Evolutionary conservation across 805 yeast genomes (phyloP).

Genomic region (Candida glaebosa): DNA sequence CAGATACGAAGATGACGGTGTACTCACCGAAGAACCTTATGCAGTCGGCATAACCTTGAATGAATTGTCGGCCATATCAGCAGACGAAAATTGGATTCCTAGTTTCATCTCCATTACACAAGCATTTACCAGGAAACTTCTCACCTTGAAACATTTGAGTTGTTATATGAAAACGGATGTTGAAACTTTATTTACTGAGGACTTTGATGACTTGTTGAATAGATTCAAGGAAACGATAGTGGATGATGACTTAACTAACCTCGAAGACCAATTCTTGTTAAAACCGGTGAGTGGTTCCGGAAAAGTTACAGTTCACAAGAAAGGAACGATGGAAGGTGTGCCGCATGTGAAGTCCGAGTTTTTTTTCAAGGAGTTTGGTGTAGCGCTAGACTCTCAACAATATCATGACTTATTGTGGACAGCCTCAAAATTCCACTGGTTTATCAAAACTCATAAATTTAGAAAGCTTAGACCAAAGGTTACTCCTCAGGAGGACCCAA

Average conservation of each 20-base stretch:
- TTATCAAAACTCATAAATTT: slow-evolving; percentile 70
- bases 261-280: slow-evolving; percentile 43
- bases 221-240: slow-evolving; percentile 46
- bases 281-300: slow-evolving; percentile 91
- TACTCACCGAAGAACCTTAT: slow-evolving; percentile 71
- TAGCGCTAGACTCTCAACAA: slow-evolving; percentile 80
- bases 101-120: slow-evolving; percentile 74
- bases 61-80: slow-evolving; percentile 88
- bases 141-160: slow-evolving; percentile 71
- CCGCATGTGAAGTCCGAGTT: slow-evolving; percentile 76
- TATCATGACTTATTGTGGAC: slow-evolving; percentile 80
- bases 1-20: slow-evolving; percentile 79
- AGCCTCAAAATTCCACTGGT: slow-evolving; percentile 77
- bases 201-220: slow-evolving; percentile 46
- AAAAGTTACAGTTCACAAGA: slow-evolving; percentile 73
- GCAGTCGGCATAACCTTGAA: slow-evolving; percentile 78
- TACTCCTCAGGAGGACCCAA: slow-evolving; percentile 59
- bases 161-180: slow-evolving; percentile 81
- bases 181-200: slow-evolving; percentile 43
- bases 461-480: slow-evolving; percentile 63
- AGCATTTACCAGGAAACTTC: slow-evolving; percentile 66
- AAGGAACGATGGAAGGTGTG: slow-evolving; percentile 60
- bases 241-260: slow-evolving; percentile 14
- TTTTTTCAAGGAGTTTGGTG: slow-evolving; percentile 84
- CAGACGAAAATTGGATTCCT: slow-evolving; percentile 82